phyloP scores from a whole-genome alignment of 1,139 yeast species.

The Nakaseomyces nivariensis region DNA sequence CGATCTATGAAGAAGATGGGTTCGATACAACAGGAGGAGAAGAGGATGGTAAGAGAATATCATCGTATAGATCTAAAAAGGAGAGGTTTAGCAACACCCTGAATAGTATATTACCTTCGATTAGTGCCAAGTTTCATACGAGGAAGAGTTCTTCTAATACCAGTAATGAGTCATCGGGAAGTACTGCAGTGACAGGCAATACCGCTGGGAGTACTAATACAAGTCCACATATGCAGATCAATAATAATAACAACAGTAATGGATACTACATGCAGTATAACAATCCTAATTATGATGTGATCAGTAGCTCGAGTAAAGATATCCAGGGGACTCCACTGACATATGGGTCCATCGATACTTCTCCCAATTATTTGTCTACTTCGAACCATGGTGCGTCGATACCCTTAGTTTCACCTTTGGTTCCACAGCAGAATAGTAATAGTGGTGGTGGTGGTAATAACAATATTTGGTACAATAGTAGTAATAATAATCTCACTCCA shows the following conservation, averaged over 20 bases:
- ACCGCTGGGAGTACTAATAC: neutral
- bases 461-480: neutral
- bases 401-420: neutral
- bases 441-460: neutral
- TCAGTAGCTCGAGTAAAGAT: slow-evolving; percentile 1
- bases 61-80: slow-evolving; percentile 10
- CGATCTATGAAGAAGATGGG: slow-evolving; percentile 15
- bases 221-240: neutral
- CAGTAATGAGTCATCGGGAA: neutral
- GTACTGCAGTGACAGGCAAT: slow-evolving; percentile 1
- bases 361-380: neutral
- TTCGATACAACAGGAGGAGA: neutral
- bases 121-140: slow-evolving; percentile 13
- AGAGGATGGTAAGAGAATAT: slow-evolving; percentile 1
- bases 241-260: neutral
- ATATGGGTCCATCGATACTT: neutral
- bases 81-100: slow-evolving; percentile 12
- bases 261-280: neutral
- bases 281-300: neutral
- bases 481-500: neutral
- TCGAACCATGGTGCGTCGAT: neutral
- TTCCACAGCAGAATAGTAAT: neutral
- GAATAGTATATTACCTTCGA: slow-evolving; percentile 12
- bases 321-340: neutral
- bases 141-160: slow-evolving; percentile 8